phyloP scores from a whole-genome alignment of 495 filamentous ascomycete genomes.

The Neurospora tetraspora region DNA sequence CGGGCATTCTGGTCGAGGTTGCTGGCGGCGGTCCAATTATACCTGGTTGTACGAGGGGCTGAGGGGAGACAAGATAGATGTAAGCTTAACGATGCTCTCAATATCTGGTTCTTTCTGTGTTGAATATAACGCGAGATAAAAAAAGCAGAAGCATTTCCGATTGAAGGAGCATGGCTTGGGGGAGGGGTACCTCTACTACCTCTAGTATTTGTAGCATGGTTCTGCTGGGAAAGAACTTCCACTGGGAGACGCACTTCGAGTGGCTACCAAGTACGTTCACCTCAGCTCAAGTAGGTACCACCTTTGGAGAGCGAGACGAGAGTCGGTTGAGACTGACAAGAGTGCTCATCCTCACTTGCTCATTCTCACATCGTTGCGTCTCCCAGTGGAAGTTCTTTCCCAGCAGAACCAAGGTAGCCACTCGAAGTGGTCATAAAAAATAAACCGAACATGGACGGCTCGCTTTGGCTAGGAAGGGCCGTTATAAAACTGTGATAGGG shows the following conservation, averaged over 20 bases:
- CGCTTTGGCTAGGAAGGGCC: too few species aligned
- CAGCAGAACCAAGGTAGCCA: too few species aligned
- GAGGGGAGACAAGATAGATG: conserved; percentile 29
- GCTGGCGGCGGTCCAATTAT: conserved; percentile 54
- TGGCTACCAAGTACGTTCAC: not conserved
- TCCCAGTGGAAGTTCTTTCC: too few species aligned
- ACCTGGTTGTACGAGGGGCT: conserved; percentile 58
- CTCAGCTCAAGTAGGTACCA: not conserved
- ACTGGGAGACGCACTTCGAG: not conserved
- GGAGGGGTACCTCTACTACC: not conserved
- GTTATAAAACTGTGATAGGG: too few species aligned
- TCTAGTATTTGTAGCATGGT: not conserved
- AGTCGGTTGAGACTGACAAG: not conserved
- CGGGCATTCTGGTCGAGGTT: conserved; percentile 62
- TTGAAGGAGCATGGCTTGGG: not conserved
- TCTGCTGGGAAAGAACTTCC: not conserved
- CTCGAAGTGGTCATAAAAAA: too few species aligned
- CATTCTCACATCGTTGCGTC: not conserved
- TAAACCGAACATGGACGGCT: too few species aligned
- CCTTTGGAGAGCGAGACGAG: not conserved
- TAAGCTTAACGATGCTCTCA: not conserved
- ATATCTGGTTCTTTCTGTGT: not conserved
- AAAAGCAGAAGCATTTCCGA: not conserved
- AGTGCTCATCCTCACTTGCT: not conserved
- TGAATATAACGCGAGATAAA: not conserved